Percentiles rank a stretch among this genome's conserved stretches.
phyloP scores from a whole-genome alignment of 78 protist species.

The Dictyostelium purpureum region DNA sequence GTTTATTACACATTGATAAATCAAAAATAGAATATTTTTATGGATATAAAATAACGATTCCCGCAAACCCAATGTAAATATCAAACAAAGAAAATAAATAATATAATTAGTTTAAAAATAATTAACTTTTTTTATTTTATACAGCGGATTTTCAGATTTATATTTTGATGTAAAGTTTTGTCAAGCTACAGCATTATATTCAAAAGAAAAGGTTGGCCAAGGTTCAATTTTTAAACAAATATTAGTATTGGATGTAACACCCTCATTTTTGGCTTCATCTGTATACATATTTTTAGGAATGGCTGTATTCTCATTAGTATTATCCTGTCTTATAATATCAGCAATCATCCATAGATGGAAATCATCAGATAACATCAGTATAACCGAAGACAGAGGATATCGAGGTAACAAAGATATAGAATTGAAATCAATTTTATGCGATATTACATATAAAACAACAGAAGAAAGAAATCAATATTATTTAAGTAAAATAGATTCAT shows the following conservation, averaged over 20 bases:
- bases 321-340: not conserved
- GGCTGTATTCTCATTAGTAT: constrained; percentile 6
- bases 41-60: constrained; percentile 14
- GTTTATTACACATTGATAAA: not conserved
- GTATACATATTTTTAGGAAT: constrained; percentile 40
- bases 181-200: not conserved
- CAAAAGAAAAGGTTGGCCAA: not conserved
- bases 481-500: constrained; percentile 5
- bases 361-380: not conserved
- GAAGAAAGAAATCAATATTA: constrained; percentile 28
- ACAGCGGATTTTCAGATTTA: constrained; percentile 37
- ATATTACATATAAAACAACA: not conserved
- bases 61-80: constrained; percentile 21
- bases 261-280: not conserved
- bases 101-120: too few species aligned
- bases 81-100: not conserved
- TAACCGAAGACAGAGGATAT: not conserved
- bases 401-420: not conserved
- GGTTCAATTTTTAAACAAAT: constrained; percentile 7
- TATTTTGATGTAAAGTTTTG: constrained; percentile 26
- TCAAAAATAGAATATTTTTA: not conserved
- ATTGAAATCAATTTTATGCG: constrained; percentile 7
- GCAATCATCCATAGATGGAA: constrained; percentile 7
- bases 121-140: too few species aligned
- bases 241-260: constrained; percentile 32